A percentile compares a stretch with the other conserved stretches of the same genome.
These are phyloP conservation scores for Phoma sp. DNA, from an alignment of 2,329 filamentous ascomycete genomes.

Conservation along the genomic window DNA sequence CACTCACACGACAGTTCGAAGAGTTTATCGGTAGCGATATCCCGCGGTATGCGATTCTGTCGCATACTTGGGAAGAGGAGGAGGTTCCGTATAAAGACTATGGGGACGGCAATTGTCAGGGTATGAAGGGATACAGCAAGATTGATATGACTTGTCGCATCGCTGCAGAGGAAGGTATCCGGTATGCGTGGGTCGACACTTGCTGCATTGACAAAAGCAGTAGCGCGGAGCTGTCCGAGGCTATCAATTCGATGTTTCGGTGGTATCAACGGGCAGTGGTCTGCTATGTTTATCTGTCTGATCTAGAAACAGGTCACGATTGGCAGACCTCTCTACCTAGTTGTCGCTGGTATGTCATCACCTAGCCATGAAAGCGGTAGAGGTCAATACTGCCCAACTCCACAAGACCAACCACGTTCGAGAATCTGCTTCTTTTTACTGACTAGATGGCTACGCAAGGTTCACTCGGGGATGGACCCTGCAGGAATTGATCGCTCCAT, in stretches of 20 bases:
- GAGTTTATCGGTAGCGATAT: conserved; percentile 1
- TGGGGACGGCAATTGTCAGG: neutral
- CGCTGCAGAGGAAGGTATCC: neutral
- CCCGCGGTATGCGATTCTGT: conserved; percentile 9
- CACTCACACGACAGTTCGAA: neutral
- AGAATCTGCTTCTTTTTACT: no score
- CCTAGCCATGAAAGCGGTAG: no score
- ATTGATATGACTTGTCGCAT: neutral
- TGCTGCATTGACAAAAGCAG: conserved; percentile 19
- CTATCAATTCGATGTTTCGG: conserved; percentile 25
- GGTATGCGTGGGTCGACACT: conserved; percentile 2
- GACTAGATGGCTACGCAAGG: neutral
- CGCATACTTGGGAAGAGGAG: conserved; percentile 13
- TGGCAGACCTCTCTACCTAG: no score
- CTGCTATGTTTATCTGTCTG: conserved; percentile 19
- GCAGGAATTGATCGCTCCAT: conserved; percentile 24
- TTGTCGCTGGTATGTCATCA: no score
- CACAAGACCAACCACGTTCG: no score
- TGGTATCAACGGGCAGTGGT: conserved; percentile 14
- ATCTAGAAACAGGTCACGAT: neutral
- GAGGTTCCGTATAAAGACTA: conserved; percentile 8
- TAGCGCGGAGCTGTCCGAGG: conserved; percentile 15
- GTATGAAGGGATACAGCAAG: neutral
- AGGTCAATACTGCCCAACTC: no score
- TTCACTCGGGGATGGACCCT: conserved; percentile 25